Conservation (phyloP, 306 rosid species). For the Argentina anserina region DNA sequence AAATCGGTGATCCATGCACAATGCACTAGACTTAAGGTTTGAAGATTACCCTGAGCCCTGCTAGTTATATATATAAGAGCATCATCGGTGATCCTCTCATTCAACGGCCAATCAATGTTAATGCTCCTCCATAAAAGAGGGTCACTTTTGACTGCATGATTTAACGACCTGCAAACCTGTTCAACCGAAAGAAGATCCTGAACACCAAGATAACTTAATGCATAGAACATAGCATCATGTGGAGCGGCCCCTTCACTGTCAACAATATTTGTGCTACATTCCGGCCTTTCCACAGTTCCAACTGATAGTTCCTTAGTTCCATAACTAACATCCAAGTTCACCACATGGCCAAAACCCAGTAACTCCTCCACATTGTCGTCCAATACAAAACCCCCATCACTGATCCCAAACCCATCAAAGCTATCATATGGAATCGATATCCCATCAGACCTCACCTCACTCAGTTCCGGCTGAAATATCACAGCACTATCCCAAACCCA, state of each 20-base stretch:
- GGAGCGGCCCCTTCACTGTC: slow-evolving; percentile 41
- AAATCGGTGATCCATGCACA: slow-evolving; percentile 48
- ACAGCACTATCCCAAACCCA: slow-evolving; percentile 40
- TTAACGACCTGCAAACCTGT: slow-evolving; percentile 53
- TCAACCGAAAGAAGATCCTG: slow-evolving; percentile 62
- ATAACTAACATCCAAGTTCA: slow-evolving; percentile 12
- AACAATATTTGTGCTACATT: slow-evolving; percentile 12
- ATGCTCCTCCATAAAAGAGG: slow-evolving; percentile 63
- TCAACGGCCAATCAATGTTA: slow-evolving; percentile 42
- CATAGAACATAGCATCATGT: slow-evolving; percentile 51
- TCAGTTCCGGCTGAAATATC: slow-evolving; percentile 26
- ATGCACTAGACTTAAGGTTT: slow-evolving; percentile 46
- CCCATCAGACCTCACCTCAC: slow-evolving; percentile 19
- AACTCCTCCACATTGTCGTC: slow-evolving; percentile 28
- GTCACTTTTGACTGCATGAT: slow-evolving; percentile 38
- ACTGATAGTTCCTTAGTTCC: slow-evolving; percentile 18
- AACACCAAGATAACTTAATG: slow-evolving; percentile 49
- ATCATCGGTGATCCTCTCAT: slow-evolving; percentile 39
- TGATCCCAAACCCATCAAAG: slow-evolving; percentile 26
- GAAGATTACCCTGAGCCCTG: slow-evolving; percentile 63
- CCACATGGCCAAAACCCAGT: slow-evolving; percentile 18
- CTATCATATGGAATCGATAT: slow-evolving; percentile 28
- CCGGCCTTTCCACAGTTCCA: slow-evolving; percentile 21
- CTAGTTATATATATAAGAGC: slow-evolving; percentile 46
- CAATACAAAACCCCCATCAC: slow-evolving; percentile 19